These are phyloP conservation scores for Colletotrichum sp. DNA, from an alignment of 2,329 filamentous ascomycete species.

Conservation along the genomic window DNA sequence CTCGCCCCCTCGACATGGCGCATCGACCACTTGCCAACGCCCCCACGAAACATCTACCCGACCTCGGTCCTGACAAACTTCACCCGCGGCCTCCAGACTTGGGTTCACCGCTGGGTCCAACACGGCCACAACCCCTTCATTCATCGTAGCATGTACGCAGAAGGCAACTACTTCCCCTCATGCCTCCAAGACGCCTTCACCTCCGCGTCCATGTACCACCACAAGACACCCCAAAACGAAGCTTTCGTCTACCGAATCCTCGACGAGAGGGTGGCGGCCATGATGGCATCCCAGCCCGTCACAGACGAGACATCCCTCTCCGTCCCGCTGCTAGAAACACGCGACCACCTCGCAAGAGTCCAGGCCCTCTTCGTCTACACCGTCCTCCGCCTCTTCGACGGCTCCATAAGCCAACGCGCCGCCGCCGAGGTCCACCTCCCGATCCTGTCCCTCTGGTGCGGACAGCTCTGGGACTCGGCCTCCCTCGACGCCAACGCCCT, in stretches of 20 bases:
- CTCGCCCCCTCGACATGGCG: constrained; percentile 24
- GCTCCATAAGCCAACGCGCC: constrained; percentile 25
- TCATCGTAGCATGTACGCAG: constrained; percentile 27
- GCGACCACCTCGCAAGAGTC: constrained; percentile 25
- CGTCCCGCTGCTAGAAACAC: background rate
- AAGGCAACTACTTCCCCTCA: constrained; percentile 20
- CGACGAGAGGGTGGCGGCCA: constrained; percentile 20
- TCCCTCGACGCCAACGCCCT: constrained; percentile 7
- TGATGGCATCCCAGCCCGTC: constrained; percentile 17
- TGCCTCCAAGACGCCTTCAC: constrained; percentile 30
- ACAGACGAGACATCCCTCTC: background rate
- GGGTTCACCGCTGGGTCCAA: constrained; percentile 28
- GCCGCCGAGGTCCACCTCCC: constrained; percentile 24
- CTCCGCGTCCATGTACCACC: constrained; percentile 24
- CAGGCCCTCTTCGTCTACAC: constrained; percentile 27
- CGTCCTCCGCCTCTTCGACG: constrained; percentile 28
- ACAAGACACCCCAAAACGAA: constrained; percentile 27
- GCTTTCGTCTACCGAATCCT: constrained; percentile 25
- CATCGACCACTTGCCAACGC: constrained; percentile 8
- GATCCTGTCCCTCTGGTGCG: constrained; percentile 22
- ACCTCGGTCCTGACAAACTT: constrained; percentile 26
- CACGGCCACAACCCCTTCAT: constrained; percentile 30
- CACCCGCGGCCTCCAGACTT: constrained; percentile 24
- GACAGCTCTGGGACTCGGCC: constrained; percentile 20
- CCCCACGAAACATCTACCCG: constrained; percentile 1